These are phyloP conservation scores for Penicillium pancosmium DNA, from an alignment of 495 filamentous ascomycete species.

Conservation along the genomic window DNA sequence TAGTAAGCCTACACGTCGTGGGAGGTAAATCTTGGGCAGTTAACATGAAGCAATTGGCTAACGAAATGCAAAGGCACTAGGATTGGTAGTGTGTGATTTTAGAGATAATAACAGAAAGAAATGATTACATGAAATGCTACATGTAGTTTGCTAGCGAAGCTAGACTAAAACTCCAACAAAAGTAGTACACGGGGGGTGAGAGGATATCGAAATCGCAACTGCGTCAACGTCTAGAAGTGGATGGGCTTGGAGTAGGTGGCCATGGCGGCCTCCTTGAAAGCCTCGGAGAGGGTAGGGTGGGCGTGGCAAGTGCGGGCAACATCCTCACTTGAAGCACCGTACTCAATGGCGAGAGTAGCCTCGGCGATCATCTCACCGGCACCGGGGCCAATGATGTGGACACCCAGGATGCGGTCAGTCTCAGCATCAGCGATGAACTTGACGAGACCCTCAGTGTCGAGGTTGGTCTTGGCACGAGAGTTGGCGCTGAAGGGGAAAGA, in stretches of 20 bases:
- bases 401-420: constrained; percentile 91
- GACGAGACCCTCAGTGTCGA: constrained; percentile 93
- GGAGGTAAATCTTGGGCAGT: too few relatives aligned
- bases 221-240: constrained; percentile 70
- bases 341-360: constrained; percentile 92
- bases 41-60: too few relatives aligned
- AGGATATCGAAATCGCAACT: constrained; percentile 30
- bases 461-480: constrained; percentile 97
- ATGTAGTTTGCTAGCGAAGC: constrained; percentile 46
- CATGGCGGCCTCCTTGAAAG: constrained; percentile 99
- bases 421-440: constrained; percentile 97
- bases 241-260: constrained; percentile 95
- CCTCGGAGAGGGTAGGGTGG: constrained; percentile 94
- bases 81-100: constrained; percentile 1
- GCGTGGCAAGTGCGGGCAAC: constrained; percentile 95
- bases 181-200: constrained; percentile 37
- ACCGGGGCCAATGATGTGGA: constrained; percentile 95
- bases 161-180: constrained; percentile 41
- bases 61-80: not conserved
- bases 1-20: too few relatives aligned
- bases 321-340: constrained; percentile 93
- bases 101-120: constrained; percentile 24
- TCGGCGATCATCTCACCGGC: constrained; percentile 99
- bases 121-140: constrained; percentile 51
- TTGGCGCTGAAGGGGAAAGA: constrained; percentile 97